Evolutionary conservation across 1,284 basidiomycete genomes (phyloP).

Genomic region (Earliella scabrosa): DNA sequence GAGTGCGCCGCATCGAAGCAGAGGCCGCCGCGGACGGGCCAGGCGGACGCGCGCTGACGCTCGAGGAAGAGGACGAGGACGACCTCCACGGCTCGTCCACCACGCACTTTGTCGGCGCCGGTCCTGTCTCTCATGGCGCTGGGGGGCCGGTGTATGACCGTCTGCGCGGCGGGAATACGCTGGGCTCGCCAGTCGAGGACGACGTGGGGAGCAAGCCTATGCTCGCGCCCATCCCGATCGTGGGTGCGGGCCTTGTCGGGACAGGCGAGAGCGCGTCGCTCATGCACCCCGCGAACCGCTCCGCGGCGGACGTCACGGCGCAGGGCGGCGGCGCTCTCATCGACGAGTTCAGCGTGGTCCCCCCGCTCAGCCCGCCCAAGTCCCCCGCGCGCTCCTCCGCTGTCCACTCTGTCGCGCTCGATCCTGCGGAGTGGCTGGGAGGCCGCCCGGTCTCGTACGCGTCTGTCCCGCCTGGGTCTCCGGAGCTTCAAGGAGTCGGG

Average conservation of each 20-base stretch:
- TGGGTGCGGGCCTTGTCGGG: background rate
- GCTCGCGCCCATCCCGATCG: slow-evolving; percentile 14
- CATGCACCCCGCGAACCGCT: slow-evolving; percentile 23
- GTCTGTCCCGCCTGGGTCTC: slow-evolving; percentile 1
- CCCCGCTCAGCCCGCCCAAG: slow-evolving; percentile 7
- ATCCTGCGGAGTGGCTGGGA: slow-evolving; percentile 31
- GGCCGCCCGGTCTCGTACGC: slow-evolving; percentile 21
- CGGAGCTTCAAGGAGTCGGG: background rate
- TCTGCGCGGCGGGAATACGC: slow-evolving; percentile 19
- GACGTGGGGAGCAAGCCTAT: slow-evolving; percentile 3
- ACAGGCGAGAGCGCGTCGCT: slow-evolving; percentile 19
- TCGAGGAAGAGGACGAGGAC: slow-evolving; percentile 27
- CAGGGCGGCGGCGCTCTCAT: background rate
- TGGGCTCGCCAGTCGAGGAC: slow-evolving; percentile 16
- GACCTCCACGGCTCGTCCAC: slow-evolving; percentile 8
- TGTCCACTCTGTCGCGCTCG: slow-evolving; percentile 6
- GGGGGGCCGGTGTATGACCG: slow-evolving; percentile 15
- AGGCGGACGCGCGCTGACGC: slow-evolving; percentile 16
- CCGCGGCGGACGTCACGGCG: slow-evolving; percentile 11
- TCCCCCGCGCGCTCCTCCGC: slow-evolving; percentile 14
- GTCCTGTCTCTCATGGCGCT: slow-evolving; percentile 12
- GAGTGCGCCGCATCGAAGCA: slow-evolving; percentile 20
- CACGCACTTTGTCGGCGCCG: slow-evolving; percentile 18
- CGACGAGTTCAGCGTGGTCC: background rate
- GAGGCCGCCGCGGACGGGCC: slow-evolving; percentile 18